Percentiles rank a stretch among this genome's conserved stretches.
Evolutionary conservation across 2,329 filamentous ascomycete species (phyloP).

Genomic region (Berkeleyomyces basicola): DNA sequence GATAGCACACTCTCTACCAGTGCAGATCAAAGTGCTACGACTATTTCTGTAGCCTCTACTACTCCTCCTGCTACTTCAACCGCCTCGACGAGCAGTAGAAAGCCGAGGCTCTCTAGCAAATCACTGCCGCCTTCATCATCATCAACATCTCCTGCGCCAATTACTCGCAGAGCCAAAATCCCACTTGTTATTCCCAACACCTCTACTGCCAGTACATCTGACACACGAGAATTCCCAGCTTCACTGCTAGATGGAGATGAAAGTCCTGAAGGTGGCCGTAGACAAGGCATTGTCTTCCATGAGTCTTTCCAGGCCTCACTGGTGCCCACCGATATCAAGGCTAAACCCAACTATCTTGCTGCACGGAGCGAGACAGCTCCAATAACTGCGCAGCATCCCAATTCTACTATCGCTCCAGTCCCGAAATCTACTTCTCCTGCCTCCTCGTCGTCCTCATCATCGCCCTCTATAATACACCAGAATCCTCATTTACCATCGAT

Average conservation of each 20-base stretch:
- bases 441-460: background rate
- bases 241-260: constrained; percentile 17
- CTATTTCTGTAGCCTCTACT: background rate
- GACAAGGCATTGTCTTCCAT: constrained; percentile 45
- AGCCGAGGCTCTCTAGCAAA: background rate
- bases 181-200: background rate
- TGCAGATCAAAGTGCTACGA: background rate
- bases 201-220: background rate
- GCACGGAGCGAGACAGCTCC: constrained; percentile 21
- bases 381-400: background rate
- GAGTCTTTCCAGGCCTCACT: constrained; percentile 36
- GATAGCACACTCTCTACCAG: background rate
- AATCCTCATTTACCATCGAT: background rate
- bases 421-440: constrained; percentile 1
- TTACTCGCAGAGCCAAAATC: background rate
- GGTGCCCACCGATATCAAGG: constrained; percentile 22
- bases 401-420: background rate
- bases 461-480: background rate
- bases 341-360: constrained; percentile 10
- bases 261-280: constrained; percentile 24
- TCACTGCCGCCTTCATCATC: background rate
- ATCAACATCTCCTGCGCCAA: background rate
- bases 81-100: background rate
- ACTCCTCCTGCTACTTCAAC: background rate
- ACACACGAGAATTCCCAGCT: background rate